phyloP scores from a whole-genome alignment of 352 stramenopile species.

The Phytophthora palmivora region DNA sequence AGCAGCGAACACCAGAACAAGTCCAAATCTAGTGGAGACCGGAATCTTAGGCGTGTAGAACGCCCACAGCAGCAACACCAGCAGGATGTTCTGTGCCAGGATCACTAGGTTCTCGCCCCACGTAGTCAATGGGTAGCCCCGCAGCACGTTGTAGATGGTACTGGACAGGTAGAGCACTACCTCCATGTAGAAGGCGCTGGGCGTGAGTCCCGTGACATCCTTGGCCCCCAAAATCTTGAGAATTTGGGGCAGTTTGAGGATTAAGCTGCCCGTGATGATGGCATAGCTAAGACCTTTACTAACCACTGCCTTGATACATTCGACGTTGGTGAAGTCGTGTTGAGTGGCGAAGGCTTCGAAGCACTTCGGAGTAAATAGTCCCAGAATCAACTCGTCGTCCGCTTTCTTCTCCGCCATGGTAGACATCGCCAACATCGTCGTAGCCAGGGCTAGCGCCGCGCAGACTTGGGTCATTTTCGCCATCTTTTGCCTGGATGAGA shows the following conservation, averaged over 20 bases:
- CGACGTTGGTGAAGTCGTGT: constrained; percentile 85
- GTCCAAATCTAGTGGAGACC: constrained; percentile 48
- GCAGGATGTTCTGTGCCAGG: constrained; percentile 83
- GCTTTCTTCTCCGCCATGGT: constrained; percentile 19
- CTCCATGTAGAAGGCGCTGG: constrained; percentile 91
- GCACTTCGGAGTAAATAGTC: constrained; percentile 77
- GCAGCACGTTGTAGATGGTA: constrained; percentile 87
- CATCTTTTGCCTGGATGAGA: constrained; percentile 6
- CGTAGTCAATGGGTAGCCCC: constrained; percentile 85
- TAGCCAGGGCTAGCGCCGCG: constrained; percentile 16
- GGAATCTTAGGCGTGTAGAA: constrained; percentile 72
- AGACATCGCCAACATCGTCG: constrained; percentile 18
- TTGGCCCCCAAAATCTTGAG: constrained; percentile 86
- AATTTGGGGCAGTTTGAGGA: constrained; percentile 92
- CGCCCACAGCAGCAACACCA: constrained; percentile 84
- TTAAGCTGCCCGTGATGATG: constrained; percentile 86
- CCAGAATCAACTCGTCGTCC: constrained; percentile 64
- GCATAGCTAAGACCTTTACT: constrained; percentile 88
- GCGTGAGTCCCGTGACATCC: constrained; percentile 86
- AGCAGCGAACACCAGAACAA: constrained; percentile 56
- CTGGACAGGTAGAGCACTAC: constrained; percentile 83
- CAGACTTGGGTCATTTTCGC: constrained; percentile 24
- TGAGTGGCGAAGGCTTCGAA: constrained; percentile 84
- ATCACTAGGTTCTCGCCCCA: constrained; percentile 90
- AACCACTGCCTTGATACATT: constrained; percentile 84